Base-by-base conservation (phyloP, 1,139 yeast genomes). In the Zygotorulaspora mrakii region DNA sequence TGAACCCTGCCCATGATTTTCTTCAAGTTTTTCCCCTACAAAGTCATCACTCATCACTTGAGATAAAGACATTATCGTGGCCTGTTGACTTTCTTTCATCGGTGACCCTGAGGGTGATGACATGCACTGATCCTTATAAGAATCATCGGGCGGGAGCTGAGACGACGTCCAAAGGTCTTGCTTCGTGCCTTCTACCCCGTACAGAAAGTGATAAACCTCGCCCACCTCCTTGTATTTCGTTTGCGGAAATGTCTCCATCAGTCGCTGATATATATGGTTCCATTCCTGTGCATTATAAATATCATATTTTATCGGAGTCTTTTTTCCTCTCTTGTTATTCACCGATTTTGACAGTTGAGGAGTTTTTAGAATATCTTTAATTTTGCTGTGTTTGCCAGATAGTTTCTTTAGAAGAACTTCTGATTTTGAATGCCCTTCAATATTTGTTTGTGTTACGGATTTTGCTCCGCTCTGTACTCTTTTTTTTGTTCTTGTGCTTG, bases 231-330 rank as follows among this genome's bases (percentile, higher is more conserved):
- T 37, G 14, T 42, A 31, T 10, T 47, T 45, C 16, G 48, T 47
- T 10, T 49, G 48, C 2, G 61, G 60, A 31, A 57, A 50, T 12
- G 46, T 46, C 7, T 48, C 42, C 17, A 44, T 22, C 5, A 59
- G 37, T 20, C 46, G 34, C 9, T 24, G 29, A 10, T 45, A 44
- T 12, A 56, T 53, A 13, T 36, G 26, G 8, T 40, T 35, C 64
- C 64, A 60, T 37, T 60, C 64, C 25, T 48, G 45, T 10, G 49
- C 48, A 32, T 53, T 54, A 42, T 55, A 60, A 1, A 52, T 51
- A 26, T 58, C 57, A 39, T 42, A 55, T 12, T 24, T 31, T 4
- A 28, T 5, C 9, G 22, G 10, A 12, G 18, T 35, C 7, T 10
- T 12, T 10, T 16, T 33, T 25, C 20, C 17, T 12, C 22, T 17